Conservation (phyloP, 2,329 filamentous ascomycete species). For the Fusarium robinianum region DNA sequence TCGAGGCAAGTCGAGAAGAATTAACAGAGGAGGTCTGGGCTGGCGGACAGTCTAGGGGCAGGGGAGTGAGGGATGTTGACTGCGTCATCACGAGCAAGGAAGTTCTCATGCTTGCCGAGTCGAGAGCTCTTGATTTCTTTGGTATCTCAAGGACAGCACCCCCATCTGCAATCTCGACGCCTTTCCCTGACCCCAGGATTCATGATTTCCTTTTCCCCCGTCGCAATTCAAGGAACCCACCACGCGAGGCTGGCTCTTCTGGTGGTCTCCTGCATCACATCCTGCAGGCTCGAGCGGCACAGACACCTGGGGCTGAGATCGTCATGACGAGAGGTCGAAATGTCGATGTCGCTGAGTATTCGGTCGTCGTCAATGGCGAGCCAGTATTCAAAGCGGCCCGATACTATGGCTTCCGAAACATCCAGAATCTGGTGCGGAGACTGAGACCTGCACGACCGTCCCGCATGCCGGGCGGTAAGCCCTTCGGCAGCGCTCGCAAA, state of each 20-base stretch:
- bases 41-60: slow-evolving; percentile 51
- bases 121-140: slow-evolving; percentile 78
- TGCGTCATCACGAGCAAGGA: slow-evolving; percentile 98
- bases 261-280: slow-evolving; percentile 90
- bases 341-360: slow-evolving; percentile 86
- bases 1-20: slow-evolving; percentile 92
- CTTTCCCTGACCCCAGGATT: slow-evolving; percentile 75
- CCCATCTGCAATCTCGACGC: slow-evolving; percentile 45
- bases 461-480: slow-evolving; percentile 76
- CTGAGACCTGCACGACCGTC: slow-evolving; percentile 80
- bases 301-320: slow-evolving; percentile 73
- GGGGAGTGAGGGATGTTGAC: slow-evolving; percentile 83
- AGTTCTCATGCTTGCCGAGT: slow-evolving; percentile 84
- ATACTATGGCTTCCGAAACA: slow-evolving; percentile 97
- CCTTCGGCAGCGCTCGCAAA: slow-evolving; percentile 59
- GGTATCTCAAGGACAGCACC: slow-evolving; percentile 65
- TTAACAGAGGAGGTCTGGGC: slow-evolving; percentile 81
- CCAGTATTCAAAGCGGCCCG: slow-evolving; percentile 78
- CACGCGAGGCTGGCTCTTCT: slow-evolving; percentile 72
- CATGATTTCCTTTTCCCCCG: slow-evolving; percentile 74
- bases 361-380: slow-evolving; percentile 62
- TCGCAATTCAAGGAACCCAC: slow-evolving; percentile 48
- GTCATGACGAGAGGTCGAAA: slow-evolving; percentile 79
- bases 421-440: slow-evolving; percentile 94
- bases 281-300: slow-evolving; percentile 72